phyloP scores from a whole-genome alignment of 2,329 filamentous ascomycete species.

The Colletotrichum lupini region DNA sequence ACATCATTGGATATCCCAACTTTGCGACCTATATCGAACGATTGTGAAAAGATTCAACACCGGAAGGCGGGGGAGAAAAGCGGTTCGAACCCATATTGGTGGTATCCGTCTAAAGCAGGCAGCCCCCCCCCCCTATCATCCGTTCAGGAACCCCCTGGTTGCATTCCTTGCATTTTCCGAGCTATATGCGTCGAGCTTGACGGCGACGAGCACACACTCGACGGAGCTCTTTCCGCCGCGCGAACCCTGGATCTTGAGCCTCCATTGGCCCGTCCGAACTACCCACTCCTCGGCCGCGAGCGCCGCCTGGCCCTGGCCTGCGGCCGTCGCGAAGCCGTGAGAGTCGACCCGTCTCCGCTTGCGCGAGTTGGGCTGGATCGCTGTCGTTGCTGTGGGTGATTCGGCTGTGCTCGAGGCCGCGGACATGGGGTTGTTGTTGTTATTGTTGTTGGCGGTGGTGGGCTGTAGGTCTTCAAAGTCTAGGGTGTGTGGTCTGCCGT shows the following conservation, averaged over 20 bases:
- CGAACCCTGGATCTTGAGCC: slow-evolving; percentile 70
- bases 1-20: not conserved
- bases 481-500: slow-evolving; percentile 61
- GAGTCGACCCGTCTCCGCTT: slow-evolving; percentile 58
- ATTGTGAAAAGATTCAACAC: not conserved
- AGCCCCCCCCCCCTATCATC: not conserved
- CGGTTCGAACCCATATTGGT: too few species aligned
- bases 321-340: slow-evolving; percentile 25
- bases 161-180: slow-evolving; percentile 75
- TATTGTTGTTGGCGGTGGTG: not conserved
- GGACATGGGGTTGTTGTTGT: slow-evolving; percentile 39
- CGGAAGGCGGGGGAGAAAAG: not conserved
- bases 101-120: too few species aligned
- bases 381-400: slow-evolving; percentile 46
- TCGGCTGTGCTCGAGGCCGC: slow-evolving; percentile 48
- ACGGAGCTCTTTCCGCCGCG: slow-evolving; percentile 63
- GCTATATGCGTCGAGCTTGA: slow-evolving; percentile 80
- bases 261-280: slow-evolving; percentile 77
- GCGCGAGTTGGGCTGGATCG: slow-evolving; percentile 49
- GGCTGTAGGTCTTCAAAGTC: slow-evolving; percentile 38
- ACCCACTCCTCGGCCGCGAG: slow-evolving; percentile 65
- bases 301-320: slow-evolving; percentile 31
- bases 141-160: slow-evolving; percentile 69
- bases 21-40: not conserved
- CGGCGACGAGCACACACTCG: slow-evolving; percentile 79